Base-by-base conservation (phyloP, 2,329 filamentous ascomycete species). In the Arthrobotrys musiformis region DNA sequence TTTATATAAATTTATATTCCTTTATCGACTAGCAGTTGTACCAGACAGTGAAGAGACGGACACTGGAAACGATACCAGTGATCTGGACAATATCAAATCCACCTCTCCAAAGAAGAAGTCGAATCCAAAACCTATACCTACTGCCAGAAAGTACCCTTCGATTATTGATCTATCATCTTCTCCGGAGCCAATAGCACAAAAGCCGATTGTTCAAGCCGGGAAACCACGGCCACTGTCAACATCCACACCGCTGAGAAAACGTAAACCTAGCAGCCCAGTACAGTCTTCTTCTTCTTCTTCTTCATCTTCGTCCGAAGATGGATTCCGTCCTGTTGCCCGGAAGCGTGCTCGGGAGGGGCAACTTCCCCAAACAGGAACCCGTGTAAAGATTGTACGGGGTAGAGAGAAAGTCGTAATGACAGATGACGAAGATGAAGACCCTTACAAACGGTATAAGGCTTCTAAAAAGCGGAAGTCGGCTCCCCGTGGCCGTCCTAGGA, bases 381-480 rank as follows among this genome's bases (percentile, higher is more conserved):
- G 73, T 11, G 52, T 64, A 2, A 64, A 58, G 42, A 19, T 69
- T 9, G 70, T 60, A 60, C 44, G 26, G 1, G 80, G 61, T 0
- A 78, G 77, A 8, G 70, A 80, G 37, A 79, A 79, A 33, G 63
- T 81, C 8, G 42, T 80, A 50, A 79, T 79, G 79, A 81, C 81
- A 17, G 82, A 82, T 74, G 89, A 89, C 70, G 88, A 90, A 37
- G 89, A 89, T 0, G 87, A 88, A 26, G 86, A 86, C 22, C 86
- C 86, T 6, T 92, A 92, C 79, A 84, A 88, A 62, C 66, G 73
- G 2, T 77, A 70, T 52, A 77, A 67, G 44, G 86, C 86, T n/a
- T 90, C 89, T 82, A 91, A 90, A 81, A 88, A 89, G 44, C 81
- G 82, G 11, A 81, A 79, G 0, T 68, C 75, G 1, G 83, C 81